Conservation (phyloP, 495 filamentous ascomycete genomes). For the Letharia lupina region DNA sequence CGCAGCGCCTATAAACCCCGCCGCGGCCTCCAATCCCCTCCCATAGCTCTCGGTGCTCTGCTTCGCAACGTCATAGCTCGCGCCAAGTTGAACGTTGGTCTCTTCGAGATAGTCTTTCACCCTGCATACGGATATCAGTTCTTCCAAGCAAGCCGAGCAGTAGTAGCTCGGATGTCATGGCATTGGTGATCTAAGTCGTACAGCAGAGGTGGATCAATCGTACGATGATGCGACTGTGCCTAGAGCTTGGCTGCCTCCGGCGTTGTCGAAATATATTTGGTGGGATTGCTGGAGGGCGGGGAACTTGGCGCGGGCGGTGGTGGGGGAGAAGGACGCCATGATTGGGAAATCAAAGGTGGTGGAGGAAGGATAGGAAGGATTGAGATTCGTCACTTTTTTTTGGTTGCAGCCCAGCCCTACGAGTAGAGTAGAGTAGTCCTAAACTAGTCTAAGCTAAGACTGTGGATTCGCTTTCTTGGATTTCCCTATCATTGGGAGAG, state of each 20-base stretch:
- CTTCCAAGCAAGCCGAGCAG: slow-evolving; percentile 1
- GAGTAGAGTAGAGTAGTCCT: not conserved
- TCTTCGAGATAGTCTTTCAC: slow-evolving; percentile 55
- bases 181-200: slow-evolving; percentile 2
- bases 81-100: slow-evolving; percentile 66
- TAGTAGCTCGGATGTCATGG: slow-evolving; percentile 5
- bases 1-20: slow-evolving; percentile 58
- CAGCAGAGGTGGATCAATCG: slow-evolving; percentile 21
- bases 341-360: not conserved
- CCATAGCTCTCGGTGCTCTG: slow-evolving; percentile 47
- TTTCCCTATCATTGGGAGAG: not conserved
- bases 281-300: slow-evolving; percentile 51
- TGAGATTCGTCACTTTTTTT: not conserved
- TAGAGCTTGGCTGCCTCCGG: slow-evolving; percentile 63
- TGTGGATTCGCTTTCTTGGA: too few relatives aligned
- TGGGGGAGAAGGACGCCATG: slow-evolving; percentile 41
- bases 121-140: slow-evolving; percentile 1
- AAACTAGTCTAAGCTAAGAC: not conserved
- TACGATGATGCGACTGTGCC: slow-evolving; percentile 57
- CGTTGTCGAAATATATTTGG: slow-evolving; percentile 68
- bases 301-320: slow-evolving; percentile 50
- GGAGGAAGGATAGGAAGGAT: not conserved
- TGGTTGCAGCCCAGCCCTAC: not conserved
- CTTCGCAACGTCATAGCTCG: slow-evolving; percentile 49
- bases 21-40: slow-evolving; percentile 50